phyloP scores from a whole-genome alignment of 768 basidiomycete genomes.

The Tylopilus rubrobrunneus region DNA sequence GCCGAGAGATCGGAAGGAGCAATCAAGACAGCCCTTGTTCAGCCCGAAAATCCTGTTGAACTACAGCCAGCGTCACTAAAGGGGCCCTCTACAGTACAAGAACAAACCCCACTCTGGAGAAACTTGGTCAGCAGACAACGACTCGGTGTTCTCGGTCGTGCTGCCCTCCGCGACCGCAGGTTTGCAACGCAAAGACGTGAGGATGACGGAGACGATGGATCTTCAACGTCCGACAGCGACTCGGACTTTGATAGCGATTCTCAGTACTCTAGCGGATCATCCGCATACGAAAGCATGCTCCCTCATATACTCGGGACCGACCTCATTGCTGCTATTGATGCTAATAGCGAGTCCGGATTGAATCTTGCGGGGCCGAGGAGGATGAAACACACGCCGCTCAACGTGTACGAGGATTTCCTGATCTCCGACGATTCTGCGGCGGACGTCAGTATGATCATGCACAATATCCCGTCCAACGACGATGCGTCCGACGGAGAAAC shows the following conservation, averaged over 20 bases:
- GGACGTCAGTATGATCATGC: slow-evolving; percentile 23
- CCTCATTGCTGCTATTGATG: slow-evolving; percentile 26
- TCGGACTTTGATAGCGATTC: slow-evolving; percentile 19
- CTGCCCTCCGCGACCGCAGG: slow-evolving; percentile 20
- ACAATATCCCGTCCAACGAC: slow-evolving; percentile 11
- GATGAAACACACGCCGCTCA: background rate
- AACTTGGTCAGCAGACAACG: background rate
- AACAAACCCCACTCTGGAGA: background rate
- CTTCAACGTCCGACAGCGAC: slow-evolving; percentile 16
- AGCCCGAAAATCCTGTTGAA: background rate
- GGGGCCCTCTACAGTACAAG: background rate
- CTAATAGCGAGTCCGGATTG: slow-evolving; percentile 24
- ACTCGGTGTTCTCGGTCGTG: slow-evolving; percentile 19
- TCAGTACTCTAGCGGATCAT: slow-evolving; percentile 19
- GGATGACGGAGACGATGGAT: background rate
- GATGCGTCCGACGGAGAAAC: slow-evolving; percentile 9
- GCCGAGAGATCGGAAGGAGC: background rate
- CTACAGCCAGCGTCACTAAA: background rate
- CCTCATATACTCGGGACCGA: slow-evolving; percentile 26
- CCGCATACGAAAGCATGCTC: slow-evolving; percentile 16
- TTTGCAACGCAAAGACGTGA: background rate
- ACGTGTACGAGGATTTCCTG: slow-evolving; percentile 9
- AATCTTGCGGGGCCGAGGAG: slow-evolving; percentile 7
- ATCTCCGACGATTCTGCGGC: slow-evolving; percentile 15
- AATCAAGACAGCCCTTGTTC: background rate